Evolutionary conservation across 2,329 filamentous ascomycete species (phyloP).

Genomic region (Didymella pomorum): DNA sequence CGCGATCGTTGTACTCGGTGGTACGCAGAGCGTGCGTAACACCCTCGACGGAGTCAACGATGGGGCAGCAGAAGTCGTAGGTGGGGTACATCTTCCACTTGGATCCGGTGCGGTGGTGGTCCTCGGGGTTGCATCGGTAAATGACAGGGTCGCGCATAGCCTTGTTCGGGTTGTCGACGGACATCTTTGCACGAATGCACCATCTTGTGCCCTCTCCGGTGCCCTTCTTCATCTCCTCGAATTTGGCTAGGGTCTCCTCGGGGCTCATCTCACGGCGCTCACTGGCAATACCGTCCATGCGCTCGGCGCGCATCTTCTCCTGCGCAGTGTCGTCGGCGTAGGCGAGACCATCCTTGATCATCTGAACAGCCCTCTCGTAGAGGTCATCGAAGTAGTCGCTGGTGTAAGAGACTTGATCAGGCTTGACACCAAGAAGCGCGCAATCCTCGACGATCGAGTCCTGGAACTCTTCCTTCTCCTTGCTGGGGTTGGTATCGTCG

Average conservation of each 20-base stretch:
- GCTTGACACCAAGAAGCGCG: constrained; percentile 87
- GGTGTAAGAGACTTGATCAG: constrained; percentile 86
- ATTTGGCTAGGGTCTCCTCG: constrained; percentile 85
- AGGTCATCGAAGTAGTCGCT: constrained; percentile 95
- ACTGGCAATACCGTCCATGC: constrained; percentile 84
- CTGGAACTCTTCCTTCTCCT: constrained; percentile 96
- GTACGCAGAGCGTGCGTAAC: constrained; percentile 84
- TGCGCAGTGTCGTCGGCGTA: constrained; percentile 95
- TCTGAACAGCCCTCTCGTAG: constrained; percentile 81
- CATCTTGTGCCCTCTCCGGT: constrained; percentile 79
- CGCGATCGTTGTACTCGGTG: constrained; percentile 87
- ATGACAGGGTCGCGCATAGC: constrained; percentile 96
- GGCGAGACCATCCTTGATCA: constrained; percentile 86
- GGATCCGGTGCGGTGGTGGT: constrained; percentile 79
- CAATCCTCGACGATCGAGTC: constrained; percentile 94
- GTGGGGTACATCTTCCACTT: constrained; percentile 88
- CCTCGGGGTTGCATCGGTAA: constrained; percentile 83
- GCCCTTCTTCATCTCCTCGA: constrained; percentile 92
- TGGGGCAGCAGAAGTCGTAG: constrained; percentile 85
- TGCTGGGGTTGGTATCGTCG: constrained; percentile 96
- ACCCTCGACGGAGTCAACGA: constrained; percentile 81
- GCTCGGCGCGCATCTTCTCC: constrained; percentile 84
- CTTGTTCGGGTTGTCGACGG: constrained; percentile 90
- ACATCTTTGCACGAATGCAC: constrained; percentile 96
- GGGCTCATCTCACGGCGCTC: constrained; percentile 78